These are phyloP conservation scores for Urochloa ruziziensis DNA, from an alignment of 176 grass and related monocot species.

Conservation along the genomic window DNA sequence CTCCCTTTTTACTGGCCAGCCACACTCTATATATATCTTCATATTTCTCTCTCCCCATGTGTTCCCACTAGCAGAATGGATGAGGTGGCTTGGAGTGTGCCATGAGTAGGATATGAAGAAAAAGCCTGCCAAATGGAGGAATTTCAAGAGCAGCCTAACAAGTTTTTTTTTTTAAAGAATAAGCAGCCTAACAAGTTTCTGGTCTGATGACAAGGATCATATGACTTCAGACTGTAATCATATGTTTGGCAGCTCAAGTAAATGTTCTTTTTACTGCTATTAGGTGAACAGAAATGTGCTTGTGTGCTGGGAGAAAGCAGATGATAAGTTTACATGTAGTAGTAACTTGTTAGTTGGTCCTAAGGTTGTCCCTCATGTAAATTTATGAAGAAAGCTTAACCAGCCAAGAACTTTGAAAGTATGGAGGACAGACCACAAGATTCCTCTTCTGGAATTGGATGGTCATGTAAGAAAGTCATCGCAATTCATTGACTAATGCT, in stretches of 20 bases:
- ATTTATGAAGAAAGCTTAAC: background rate
- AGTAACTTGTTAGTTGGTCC: background rate
- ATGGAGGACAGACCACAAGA: background rate
- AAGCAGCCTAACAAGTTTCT: too few species aligned
- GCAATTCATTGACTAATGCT: conserved; percentile 27
- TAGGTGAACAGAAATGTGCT: background rate
- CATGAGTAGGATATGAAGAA: conserved; percentile 36
- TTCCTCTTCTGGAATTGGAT: conserved; percentile 25
- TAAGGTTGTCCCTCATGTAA: background rate
- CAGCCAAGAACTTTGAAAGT: conserved; percentile 5
- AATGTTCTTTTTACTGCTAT: background rate
- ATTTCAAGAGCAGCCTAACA: background rate
- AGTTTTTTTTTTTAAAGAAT: too few species aligned
- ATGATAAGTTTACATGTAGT: background rate
- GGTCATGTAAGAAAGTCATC: background rate
- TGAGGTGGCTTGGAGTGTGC: conserved; percentile 30
- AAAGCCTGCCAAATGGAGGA: background rate
- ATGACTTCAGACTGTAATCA: conserved; percentile 8
- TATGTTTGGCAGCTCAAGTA: background rate
- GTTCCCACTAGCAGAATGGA: conserved; percentile 14
- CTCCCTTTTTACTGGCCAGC: conserved; percentile 43
- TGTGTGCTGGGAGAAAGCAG: background rate
- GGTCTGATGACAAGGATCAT: conserved; percentile 28
- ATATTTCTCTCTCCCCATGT: conserved; percentile 30
- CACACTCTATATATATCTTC: conserved; percentile 10